Evolutionary conservation across 2,329 filamentous ascomycete species (phyloP).

Genomic region (Paracorniculantispora psalliotae): DNA sequence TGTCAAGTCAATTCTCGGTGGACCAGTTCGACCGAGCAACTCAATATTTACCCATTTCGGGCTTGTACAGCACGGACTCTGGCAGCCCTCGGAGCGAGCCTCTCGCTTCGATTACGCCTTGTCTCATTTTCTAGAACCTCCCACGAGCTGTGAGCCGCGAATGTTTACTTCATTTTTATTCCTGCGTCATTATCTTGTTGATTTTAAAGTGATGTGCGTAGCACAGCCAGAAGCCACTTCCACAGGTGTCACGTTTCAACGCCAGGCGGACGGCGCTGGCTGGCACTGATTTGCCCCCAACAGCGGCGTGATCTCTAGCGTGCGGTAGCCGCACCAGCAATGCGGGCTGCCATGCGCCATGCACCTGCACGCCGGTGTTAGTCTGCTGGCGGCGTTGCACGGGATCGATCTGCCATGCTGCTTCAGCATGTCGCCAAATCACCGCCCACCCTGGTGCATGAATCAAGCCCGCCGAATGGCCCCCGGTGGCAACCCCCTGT

Average conservation of each 20-base stretch:
- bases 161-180: too few relatives aligned
- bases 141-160: too few relatives aligned
- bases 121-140: too few relatives aligned
- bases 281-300: neutral
- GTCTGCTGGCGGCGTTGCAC: slow-evolving; percentile 7
- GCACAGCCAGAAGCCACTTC: too few relatives aligned
- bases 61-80: neutral
- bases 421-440: neutral
- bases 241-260: slow-evolving; percentile 10
- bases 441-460: slow-evolving; percentile 1
- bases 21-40: neutral
- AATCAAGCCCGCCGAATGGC: neutral
- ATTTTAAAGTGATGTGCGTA: neutral
- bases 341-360: slow-evolving; percentile 1
- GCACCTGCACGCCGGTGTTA: neutral
- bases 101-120: neutral
- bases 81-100: neutral
- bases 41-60: neutral
- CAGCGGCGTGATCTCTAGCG: neutral
- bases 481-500: neutral
- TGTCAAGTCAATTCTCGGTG: neutral
- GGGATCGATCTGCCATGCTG: slow-evolving; percentile 13
- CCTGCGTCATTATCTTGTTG: neutral
- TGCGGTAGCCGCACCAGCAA: neutral
- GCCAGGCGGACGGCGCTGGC: neutral